phyloP scores from a whole-genome alignment of 2,329 filamentous ascomycete species.

The Colletotrichum sp. region DNA sequence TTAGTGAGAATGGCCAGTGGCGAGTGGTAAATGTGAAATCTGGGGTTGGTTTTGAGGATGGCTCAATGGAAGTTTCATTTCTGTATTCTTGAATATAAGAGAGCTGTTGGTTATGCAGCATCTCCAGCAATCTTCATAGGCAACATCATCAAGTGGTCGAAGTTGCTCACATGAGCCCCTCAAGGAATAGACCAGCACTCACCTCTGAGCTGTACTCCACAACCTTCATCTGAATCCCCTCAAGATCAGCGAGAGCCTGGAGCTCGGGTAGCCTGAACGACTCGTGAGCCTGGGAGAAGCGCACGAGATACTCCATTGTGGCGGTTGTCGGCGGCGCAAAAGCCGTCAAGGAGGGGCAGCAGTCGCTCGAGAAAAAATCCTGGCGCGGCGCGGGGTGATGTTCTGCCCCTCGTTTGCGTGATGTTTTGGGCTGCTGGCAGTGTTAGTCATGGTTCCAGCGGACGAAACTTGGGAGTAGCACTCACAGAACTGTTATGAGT shows the following conservation, averaged over 20 bases:
- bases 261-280: constrained; percentile 89
- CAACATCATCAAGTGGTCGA: too few relatives aligned
- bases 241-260: constrained; percentile 75
- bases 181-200: constrained; percentile 37
- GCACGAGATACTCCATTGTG: constrained; percentile 79
- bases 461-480: fast-evolving
- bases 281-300: constrained; percentile 88
- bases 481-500: neutral
- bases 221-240: constrained; percentile 71
- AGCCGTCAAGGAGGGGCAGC: neutral
- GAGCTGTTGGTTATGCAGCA: neutral
- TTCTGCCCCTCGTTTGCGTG: constrained; percentile 10
- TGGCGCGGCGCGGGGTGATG: constrained; percentile 10
- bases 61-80: neutral
- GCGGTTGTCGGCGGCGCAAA: neutral
- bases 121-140: neutral
- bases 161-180: neutral
- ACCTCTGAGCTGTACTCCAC: constrained; percentile 78
- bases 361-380: neutral
- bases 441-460: fast-evolving
- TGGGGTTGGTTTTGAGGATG: neutral
- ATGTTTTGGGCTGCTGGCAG: neutral
- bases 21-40: neutral
- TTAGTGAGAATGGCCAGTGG: neutral
- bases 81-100: neutral